phyloP scores from a whole-genome alignment of 1,284 basidiomycete species.

The Ganoderma leucocontextum region DNA sequence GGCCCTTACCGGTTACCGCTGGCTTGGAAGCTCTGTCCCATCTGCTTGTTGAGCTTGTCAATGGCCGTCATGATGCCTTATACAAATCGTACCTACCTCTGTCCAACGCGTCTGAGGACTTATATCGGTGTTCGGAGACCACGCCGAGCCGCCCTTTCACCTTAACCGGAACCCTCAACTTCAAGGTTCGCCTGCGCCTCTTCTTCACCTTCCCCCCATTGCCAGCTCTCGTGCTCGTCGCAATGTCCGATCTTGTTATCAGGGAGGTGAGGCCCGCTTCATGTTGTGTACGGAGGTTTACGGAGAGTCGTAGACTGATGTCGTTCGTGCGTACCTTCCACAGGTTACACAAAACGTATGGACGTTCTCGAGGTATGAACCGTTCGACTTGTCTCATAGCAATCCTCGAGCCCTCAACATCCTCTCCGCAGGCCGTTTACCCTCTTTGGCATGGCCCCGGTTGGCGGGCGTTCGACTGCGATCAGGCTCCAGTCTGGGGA shows the following conservation, averaged over 20 bases:
- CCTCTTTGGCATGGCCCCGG: conserved; percentile 71
- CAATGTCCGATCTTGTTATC: conserved; percentile 36
- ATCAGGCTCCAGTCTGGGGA: conserved; percentile 75
- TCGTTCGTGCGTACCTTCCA: conserved; percentile 34
- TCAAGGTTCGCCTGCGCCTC: not conserved
- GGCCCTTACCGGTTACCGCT: not conserved
- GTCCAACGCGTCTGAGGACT: not conserved
- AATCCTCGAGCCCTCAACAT: not conserved
- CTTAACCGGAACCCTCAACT: not conserved
- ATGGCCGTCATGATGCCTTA: not conserved
- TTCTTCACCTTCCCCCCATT: not conserved
- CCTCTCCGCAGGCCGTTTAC: conserved; percentile 63
- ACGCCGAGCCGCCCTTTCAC: not conserved
- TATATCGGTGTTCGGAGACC: not conserved
- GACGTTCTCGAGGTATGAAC: conserved; percentile 71
- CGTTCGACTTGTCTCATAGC: no score
- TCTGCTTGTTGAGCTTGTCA: not conserved
- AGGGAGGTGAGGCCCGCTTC: conserved; percentile 26
- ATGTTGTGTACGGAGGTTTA: no score
- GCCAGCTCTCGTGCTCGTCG: not conserved
- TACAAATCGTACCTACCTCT: not conserved
- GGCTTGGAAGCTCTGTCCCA: not conserved
- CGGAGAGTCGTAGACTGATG: not conserved
- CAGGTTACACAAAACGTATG: conserved; percentile 70
- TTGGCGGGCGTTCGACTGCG: conserved; percentile 88